Base-by-base conservation (phyloP, 192 early-diverging fungal genomes). In the Backusella circina region DNA sequence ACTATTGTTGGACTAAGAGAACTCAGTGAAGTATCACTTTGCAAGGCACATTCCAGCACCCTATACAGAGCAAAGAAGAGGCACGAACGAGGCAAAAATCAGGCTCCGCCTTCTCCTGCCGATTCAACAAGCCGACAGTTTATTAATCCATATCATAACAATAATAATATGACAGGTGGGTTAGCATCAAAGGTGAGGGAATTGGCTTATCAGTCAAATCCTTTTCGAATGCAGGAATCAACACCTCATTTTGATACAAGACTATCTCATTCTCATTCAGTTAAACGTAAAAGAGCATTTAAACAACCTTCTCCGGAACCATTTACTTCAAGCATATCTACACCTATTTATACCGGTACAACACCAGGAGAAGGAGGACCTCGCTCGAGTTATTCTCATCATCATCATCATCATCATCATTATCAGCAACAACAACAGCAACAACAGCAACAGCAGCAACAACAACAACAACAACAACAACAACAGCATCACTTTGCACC, bases 21-120 rank as follows among this genome's bases (percentile, higher is more conserved):
- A 33, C 31, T 82, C 8, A 32, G 39, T 13, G 80, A 82, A 72
- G 80, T 82, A 15, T 77, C 80, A 31, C 80, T 82, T 47, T 82
- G 80, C 51, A 82, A 82, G 65, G 80, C 80, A 44, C 80, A 82
- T 35, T 78, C 76, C 64, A 75, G 72, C 47, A 75, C 80, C n/a
- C 41, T 82, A 10, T 82, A 82, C 66, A 73, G 80, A 36, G 80
- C 80, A 26, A 82, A 82, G 64, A 82, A 82, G 70, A 74, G 70
- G 44, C 73, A 79, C 44, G 36, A 64, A 31, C 69, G 35, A 32
- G 26, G 54, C 21, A 70, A 65, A 70, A 39, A 54, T 30, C 72
- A 74, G 33, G 71, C 77, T n/a, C 77, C 77, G 50, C 77, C 77
- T 33, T 78, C 77, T 18, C 77, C 77, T 18, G 66, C 77, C 16